These are phyloP conservation scores for Collariella sp. DNA, from an alignment of 495 filamentous ascomycete genomes.

Conservation along the genomic window DNA sequence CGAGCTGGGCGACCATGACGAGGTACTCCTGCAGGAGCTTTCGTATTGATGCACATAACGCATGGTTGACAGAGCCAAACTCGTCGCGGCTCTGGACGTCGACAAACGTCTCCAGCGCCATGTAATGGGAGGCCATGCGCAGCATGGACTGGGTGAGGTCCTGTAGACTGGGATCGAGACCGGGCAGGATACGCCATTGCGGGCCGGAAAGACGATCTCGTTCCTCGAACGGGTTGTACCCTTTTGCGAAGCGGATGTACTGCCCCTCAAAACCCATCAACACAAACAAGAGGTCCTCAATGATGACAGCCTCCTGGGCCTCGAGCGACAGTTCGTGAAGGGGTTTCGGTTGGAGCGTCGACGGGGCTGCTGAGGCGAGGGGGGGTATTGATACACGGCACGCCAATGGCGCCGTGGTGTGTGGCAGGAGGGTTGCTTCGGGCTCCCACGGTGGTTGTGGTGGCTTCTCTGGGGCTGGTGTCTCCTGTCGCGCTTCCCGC, in stretches of 20 bases:
- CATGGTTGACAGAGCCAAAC: conserved; percentile 93
- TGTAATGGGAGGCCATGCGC: conserved; percentile 92
- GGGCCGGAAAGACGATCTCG: conserved; percentile 80
- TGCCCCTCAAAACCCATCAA: conserved; percentile 99
- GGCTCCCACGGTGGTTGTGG: conserved; percentile 58
- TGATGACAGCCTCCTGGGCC: conserved; percentile 71
- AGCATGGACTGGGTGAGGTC: conserved; percentile 83
- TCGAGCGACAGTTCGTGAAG: conserved; percentile 66
- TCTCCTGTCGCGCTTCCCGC: conserved; percentile 35
- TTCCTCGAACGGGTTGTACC: conserved; percentile 75
- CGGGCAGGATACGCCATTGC: conserved; percentile 65
- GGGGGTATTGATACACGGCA: conserved; percentile 79
- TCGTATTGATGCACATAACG: conserved; percentile 84
- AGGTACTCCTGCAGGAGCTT: conserved; percentile 89
- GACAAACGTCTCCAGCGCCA: conserved; percentile 82
- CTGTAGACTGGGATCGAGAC: conserved; percentile 82
- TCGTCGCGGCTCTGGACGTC: conserved; percentile 90
- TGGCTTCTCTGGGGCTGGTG: conserved; percentile 22
- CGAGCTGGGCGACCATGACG: conserved; percentile 83
- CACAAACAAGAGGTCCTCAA: conserved; percentile 87
- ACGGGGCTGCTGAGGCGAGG: conserved; percentile 62
- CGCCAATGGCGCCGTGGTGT: conserved; percentile 82
- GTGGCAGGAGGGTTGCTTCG: conserved; percentile 68
- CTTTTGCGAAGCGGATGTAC: conserved; percentile 77
- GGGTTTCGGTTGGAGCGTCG: conserved; percentile 58